phyloP scores from a whole-genome alignment of 371 early-diverging fungal genomes.

The Circinella umbellata region DNA sequence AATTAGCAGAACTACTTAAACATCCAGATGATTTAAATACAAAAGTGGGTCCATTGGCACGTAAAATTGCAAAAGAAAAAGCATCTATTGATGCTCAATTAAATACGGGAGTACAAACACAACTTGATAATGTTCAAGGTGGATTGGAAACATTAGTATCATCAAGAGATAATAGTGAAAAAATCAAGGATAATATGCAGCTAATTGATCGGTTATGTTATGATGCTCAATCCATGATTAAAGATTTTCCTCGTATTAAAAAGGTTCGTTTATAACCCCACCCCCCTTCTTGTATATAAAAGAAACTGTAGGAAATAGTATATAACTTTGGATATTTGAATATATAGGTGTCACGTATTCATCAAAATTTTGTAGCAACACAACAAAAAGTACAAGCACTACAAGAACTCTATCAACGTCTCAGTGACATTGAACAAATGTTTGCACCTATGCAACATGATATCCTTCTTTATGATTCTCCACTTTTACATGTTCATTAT shows the following conservation, averaged over 20 bases:
- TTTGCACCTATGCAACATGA: constrained; percentile 74
- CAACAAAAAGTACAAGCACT: constrained; percentile 85
- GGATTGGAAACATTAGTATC: constrained; percentile 80
- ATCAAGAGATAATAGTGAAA: constrained; percentile 69
- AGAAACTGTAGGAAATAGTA: neutral
- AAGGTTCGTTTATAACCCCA: constrained; percentile 52
- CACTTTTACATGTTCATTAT: constrained; percentile 86
- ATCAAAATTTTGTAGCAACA: constrained; percentile 91
- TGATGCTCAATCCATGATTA: constrained; percentile 83
- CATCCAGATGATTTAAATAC: constrained; percentile 95
- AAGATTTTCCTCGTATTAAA: constrained; percentile 86
- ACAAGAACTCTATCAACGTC: constrained; percentile 81
- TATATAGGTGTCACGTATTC: constrained; percentile 81
- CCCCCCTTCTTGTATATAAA: neutral
- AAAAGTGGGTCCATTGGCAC: constrained; percentile 78
- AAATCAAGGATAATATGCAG: constrained; percentile 75
- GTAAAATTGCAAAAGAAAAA: constrained; percentile 88
- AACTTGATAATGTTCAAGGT: constrained; percentile 89
- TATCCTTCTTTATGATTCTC: constrained; percentile 68
- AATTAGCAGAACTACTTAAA: constrained; percentile 67
- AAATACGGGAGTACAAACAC: constrained; percentile 89
- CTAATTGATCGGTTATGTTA: constrained; percentile 84
- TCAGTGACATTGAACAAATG: constrained; percentile 71
- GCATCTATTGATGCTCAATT: constrained; percentile 94
- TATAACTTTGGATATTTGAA: neutral